Evolutionary conservation across 2,329 filamentous ascomycete genomes (phyloP).

Genomic region (Calonectria fujianensis): DNA sequence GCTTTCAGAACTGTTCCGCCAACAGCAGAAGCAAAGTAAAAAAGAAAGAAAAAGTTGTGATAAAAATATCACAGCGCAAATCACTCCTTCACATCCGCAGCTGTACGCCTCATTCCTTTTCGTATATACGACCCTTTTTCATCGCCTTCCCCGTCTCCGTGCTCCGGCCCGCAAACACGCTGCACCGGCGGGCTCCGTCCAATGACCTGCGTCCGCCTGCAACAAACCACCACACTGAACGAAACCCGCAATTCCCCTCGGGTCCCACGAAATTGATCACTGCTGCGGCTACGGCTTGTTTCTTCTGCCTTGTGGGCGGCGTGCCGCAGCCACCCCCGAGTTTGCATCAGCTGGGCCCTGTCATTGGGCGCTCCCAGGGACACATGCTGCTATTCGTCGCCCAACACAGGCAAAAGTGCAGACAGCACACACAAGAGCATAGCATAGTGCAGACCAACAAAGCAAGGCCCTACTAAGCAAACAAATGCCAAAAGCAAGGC

Average conservation of each 20-base stretch:
- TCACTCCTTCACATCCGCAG: not conserved
- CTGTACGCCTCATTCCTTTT: slow-evolving; percentile 7
- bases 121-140: slow-evolving; percentile 33
- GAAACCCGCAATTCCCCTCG: slow-evolving; percentile 28
- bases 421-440: slow-evolving; percentile 27
- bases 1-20: not conserved
- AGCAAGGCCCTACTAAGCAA: slow-evolving; percentile 20
- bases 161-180: slow-evolving; percentile 37
- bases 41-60: not conserved
- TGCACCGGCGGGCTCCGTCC: slow-evolving; percentile 33
- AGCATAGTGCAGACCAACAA: slow-evolving; percentile 28
- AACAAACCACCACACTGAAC: slow-evolving; percentile 19
- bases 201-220: slow-evolving; percentile 23
- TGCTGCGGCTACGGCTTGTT: slow-evolving; percentile 19
- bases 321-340: slow-evolving; percentile 28
- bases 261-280: slow-evolving; percentile 25
- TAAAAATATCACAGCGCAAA: not conserved
- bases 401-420: slow-evolving; percentile 2
- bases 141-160: slow-evolving; percentile 26
- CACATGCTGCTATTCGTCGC: slow-evolving; percentile 9
- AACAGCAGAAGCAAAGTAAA: not conserved
- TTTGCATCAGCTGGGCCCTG: slow-evolving; percentile 14
- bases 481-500: slow-evolving; percentile 21
- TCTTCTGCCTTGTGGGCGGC: slow-evolving; percentile 25
- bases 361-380: slow-evolving; percentile 23